These are phyloP conservation scores for Penicillium sp. DNA, from an alignment of 2,329 filamentous ascomycete genomes.

Conservation along the genomic window DNA sequence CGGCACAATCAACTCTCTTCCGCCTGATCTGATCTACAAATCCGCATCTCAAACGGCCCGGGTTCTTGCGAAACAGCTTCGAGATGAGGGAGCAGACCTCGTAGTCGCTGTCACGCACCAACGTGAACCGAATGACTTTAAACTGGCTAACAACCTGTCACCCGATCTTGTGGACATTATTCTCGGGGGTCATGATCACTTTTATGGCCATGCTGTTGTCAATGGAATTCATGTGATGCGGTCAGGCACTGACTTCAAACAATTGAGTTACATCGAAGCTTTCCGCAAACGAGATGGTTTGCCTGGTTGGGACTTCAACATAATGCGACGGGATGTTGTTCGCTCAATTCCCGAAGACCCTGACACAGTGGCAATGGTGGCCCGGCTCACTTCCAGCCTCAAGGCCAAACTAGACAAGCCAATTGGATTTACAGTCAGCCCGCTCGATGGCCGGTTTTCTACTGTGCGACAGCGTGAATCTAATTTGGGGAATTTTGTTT, in stretches of 20 bases:
- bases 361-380: conserved; percentile 54
- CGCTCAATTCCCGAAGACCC: conserved; percentile 58
- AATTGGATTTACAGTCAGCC: conserved; percentile 70
- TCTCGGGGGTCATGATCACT: conserved; percentile 82
- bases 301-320: conserved; percentile 66
- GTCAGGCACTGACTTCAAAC: conserved; percentile 84
- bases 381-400: conserved; percentile 62
- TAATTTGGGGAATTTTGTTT: conserved; percentile 84
- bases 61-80: conserved; percentile 63
- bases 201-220: conserved; percentile 67
- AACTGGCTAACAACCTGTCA: conserved; percentile 63
- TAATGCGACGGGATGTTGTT: conserved; percentile 64
- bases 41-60: conserved; percentile 67
- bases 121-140: conserved; percentile 80
- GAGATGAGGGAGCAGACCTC: conserved; percentile 70
- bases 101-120: conserved; percentile 76
- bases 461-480: conserved; percentile 69
- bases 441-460: conserved; percentile 76
- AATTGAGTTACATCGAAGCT: conserved; percentile 78
- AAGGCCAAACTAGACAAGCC: conserved; percentile 71
- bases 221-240: conserved; percentile 77
- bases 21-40: conserved; percentile 71
- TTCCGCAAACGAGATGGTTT: conserved; percentile 47
- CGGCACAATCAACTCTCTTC: conserved; percentile 76
- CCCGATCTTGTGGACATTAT: conserved; percentile 73